phyloP scores from a whole-genome alignment of 2,329 filamentous ascomycete species.

The Cordyceps sp. region DNA sequence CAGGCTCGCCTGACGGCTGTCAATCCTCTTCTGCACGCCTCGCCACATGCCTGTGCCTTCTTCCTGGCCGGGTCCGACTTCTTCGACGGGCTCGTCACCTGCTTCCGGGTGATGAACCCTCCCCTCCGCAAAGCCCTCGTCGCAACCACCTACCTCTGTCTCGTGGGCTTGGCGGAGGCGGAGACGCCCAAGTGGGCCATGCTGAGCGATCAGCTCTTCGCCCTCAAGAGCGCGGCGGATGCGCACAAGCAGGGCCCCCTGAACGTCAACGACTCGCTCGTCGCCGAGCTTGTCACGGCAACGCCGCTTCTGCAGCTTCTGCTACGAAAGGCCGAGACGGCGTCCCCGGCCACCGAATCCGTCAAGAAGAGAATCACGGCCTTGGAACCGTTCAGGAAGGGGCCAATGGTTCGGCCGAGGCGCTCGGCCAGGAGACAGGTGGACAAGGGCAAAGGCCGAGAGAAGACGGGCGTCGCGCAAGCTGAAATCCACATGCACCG shows the following conservation, averaged over 20 bases:
- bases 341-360: conserved; percentile 32
- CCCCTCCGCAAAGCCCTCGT: conserved; percentile 51
- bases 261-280: conserved; percentile 51
- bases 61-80: conserved; percentile 81
- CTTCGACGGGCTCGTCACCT: conserved; percentile 54
- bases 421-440: conserved; percentile 34
- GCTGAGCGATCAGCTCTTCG: conserved; percentile 70
- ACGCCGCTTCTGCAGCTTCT: conserved; percentile 59
- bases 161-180: conserved; percentile 52
- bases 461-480: conserved; percentile 18
- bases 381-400: conserved; percentile 43
- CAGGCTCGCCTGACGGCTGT: conserved; percentile 38
- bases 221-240: conserved; percentile 56
- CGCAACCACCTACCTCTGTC: conserved; percentile 57
- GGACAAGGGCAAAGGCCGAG: conserved; percentile 48
- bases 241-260: conserved; percentile 38
- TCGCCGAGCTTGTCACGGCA: conserved; percentile 64
- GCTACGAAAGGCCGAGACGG: conserved; percentile 31
- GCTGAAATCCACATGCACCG: conserved; percentile 55
- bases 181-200: conserved; percentile 54
- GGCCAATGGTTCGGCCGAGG: conserved; percentile 32
- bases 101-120: conserved; percentile 48
- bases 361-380: conserved; percentile 43
- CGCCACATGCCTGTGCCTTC: conserved; percentile 36
- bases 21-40: conserved; percentile 48